phyloP scores from a whole-genome alignment of 2,329 filamentous ascomycete species.

The Dothideomycetes sp. region DNA sequence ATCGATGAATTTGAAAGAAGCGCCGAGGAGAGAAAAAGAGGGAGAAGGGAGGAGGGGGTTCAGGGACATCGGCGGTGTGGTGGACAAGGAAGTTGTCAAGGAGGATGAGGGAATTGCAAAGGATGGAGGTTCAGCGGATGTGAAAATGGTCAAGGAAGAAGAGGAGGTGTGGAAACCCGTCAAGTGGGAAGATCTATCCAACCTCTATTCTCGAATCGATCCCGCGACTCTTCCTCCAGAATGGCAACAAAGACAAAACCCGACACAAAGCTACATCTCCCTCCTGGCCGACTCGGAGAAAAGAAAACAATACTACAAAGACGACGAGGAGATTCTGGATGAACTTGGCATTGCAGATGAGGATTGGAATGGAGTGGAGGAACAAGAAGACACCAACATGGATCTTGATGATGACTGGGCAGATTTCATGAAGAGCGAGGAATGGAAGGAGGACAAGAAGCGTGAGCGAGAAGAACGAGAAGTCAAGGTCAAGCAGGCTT shows the following conservation, averaged over 20 bases:
- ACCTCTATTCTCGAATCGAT: conserved; percentile 5
- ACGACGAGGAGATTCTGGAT: conserved; percentile 10
- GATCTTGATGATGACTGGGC: conserved; percentile 10
- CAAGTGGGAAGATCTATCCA: conserved; percentile 14
- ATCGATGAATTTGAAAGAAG: conserved; percentile 9
- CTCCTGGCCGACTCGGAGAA: neutral
- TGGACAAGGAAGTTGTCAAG: neutral
- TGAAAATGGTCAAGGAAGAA: conserved; percentile 1
- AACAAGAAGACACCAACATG: neutral
- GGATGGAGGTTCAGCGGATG: neutral
- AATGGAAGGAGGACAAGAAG: conserved; percentile 6
- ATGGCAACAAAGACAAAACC: neutral
- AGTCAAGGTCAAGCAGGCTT: conserved; percentile 5
- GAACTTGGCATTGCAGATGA: conserved; percentile 8
- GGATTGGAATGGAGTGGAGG: conserved; percentile 9
- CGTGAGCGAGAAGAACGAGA: neutral
- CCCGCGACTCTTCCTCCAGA: conserved; percentile 5
- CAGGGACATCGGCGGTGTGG: conserved; percentile 8
- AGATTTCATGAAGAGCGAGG: conserved; percentile 7
- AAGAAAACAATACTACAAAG: conserved; percentile 2
- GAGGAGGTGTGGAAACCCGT: conserved; percentile 5
- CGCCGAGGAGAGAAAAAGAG: neutral
- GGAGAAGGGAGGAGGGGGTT: conserved; percentile 11
- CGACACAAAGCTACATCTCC: neutral
- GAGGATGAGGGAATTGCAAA: neutral